A percentile compares a stretch with the other conserved stretches of the same genome.
Evolutionary conservation across 1,139 yeast genomes (phyloP).

Genomic region (Nakaseomyces glabratus): DNA sequence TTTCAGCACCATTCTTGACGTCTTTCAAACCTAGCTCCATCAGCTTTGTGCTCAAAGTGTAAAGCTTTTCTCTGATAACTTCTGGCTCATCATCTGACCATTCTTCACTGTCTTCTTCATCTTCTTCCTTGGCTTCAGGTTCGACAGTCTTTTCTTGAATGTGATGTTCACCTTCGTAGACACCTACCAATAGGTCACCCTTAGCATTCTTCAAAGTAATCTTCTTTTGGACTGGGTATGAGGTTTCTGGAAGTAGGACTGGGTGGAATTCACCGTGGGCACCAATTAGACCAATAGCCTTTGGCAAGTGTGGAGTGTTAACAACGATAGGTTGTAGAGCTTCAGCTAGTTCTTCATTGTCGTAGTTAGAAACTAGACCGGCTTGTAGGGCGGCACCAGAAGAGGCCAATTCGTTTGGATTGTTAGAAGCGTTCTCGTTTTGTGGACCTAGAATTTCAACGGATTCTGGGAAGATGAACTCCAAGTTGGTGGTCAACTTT

Average conservation of each 20-base stretch:
- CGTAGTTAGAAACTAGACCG: slow-evolving; percentile 68
- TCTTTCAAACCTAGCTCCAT: slow-evolving; percentile 74
- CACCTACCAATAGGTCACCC: slow-evolving; percentile 56
- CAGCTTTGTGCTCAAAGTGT: slow-evolving; percentile 64
- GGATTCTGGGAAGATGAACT: slow-evolving; percentile 69
- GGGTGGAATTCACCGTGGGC: slow-evolving; percentile 66
- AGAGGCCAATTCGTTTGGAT: slow-evolving; percentile 79
- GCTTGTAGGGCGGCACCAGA: slow-evolving; percentile 99
- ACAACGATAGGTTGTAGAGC: slow-evolving; percentile 79
- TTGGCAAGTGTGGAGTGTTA: slow-evolving; percentile 77
- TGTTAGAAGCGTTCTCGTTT: slow-evolving; percentile 65
- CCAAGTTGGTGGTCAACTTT: slow-evolving; percentile 71
- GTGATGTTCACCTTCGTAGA: slow-evolving; percentile 78
- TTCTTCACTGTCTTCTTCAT: slow-evolving; percentile 51
- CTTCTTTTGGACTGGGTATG: slow-evolving; percentile 83
- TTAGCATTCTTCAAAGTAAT: slow-evolving; percentile 55
- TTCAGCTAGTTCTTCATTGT: slow-evolving; percentile 77
- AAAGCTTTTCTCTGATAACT: slow-evolving; percentile 60
- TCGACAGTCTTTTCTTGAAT: slow-evolving; percentile 71
- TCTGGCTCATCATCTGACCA: slow-evolving; percentile 69
- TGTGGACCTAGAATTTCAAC: slow-evolving; percentile 72
- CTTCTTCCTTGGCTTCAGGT: slow-evolving; percentile 44
- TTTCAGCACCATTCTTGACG: slow-evolving; percentile 69
- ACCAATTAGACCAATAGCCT: slow-evolving; percentile 79
- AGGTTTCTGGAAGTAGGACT: slow-evolving; percentile 73